phyloP scores from a whole-genome alignment of 1,284 basidiomycete genomes.

The Trametes pubescens region DNA sequence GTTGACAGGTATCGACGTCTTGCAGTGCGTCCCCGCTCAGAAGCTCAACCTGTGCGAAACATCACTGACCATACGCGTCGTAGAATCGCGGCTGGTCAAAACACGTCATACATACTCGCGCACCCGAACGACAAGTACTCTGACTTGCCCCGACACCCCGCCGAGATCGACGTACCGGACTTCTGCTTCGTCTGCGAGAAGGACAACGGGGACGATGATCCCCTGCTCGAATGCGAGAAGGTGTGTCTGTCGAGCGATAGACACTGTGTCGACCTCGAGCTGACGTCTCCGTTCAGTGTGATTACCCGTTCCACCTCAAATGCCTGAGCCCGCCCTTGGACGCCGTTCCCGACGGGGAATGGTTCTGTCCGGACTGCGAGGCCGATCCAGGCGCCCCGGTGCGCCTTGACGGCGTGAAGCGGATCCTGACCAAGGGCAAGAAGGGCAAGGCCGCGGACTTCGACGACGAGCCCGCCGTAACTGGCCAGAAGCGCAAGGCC shows the following conservation, averaged over 20 bases:
- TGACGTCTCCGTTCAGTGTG: slow-evolving; percentile 64
- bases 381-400: slow-evolving; percentile 46
- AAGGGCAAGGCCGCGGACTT: slow-evolving; percentile 25
- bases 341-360: slow-evolving; percentile 87
- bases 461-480: slow-evolving; percentile 36
- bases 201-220: slow-evolving; percentile 72
- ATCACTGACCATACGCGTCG: background rate
- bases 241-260: slow-evolving; percentile 48
- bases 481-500: slow-evolving; percentile 46
- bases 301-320: slow-evolving; percentile 85
- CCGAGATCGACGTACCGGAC: slow-evolving; percentile 73
- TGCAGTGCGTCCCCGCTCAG: slow-evolving; percentile 62
- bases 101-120: slow-evolving; percentile 85
- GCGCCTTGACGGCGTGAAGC: slow-evolving; percentile 38
- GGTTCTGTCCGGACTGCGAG: slow-evolving; percentile 86
- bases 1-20: slow-evolving; percentile 77
- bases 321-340: slow-evolving; percentile 84
- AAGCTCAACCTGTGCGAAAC: background rate
- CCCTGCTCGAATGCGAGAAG: slow-evolving; percentile 87
- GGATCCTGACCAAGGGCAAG: slow-evolving; percentile 32
- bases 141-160: slow-evolving; percentile 79
- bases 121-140: slow-evolving; percentile 72
- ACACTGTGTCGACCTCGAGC: background rate
- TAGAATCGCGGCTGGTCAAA: slow-evolving; percentile 86
- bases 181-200: slow-evolving; percentile 77